Evolutionary conservation across 2,329 filamentous ascomycete species (phyloP).

Genomic region (Chaetomium sp.): DNA sequence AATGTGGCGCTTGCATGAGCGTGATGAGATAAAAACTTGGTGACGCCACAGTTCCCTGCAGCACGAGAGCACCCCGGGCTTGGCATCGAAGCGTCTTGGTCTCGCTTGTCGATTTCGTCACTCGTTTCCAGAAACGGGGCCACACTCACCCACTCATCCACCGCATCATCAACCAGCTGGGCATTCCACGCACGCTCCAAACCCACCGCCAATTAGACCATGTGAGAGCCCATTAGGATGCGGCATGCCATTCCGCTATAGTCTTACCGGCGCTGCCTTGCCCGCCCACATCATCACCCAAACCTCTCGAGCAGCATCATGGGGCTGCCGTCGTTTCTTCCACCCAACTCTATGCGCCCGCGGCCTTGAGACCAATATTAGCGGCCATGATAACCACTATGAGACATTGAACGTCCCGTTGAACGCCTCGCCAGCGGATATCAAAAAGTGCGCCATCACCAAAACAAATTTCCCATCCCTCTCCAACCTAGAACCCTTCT

Average conservation of each 20-base stretch:
- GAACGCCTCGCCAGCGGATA: conserved; percentile 64
- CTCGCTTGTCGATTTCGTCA: conserved; percentile 16
- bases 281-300: conserved; percentile 11
- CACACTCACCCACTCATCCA: not conserved
- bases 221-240: conserved; percentile 40
- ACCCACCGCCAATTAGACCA: conserved; percentile 3
- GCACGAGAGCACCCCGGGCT: no score
- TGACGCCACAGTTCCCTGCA: no score
- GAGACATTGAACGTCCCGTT: conserved; percentile 67
- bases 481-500: not conserved
- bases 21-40: no score
- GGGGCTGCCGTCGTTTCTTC: conserved; percentile 20
- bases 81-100: no score
- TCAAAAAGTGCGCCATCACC: conserved; percentile 62
- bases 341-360: conserved; percentile 28
- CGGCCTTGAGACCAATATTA: conserved; percentile 27
- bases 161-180: not conserved
- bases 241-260: conserved; percentile 54
- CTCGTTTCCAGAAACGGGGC: conserved; percentile 1
- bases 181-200: not conserved
- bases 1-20: no score
- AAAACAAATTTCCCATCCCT: conserved; percentile 48
- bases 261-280: conserved; percentile 26
- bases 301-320: conserved; percentile 1
- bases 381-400: conserved; percentile 56